These are phyloP conservation scores for Penicillium subrubescens DNA, from an alignment of 495 filamentous ascomycete genomes.

Conservation along the genomic window DNA sequence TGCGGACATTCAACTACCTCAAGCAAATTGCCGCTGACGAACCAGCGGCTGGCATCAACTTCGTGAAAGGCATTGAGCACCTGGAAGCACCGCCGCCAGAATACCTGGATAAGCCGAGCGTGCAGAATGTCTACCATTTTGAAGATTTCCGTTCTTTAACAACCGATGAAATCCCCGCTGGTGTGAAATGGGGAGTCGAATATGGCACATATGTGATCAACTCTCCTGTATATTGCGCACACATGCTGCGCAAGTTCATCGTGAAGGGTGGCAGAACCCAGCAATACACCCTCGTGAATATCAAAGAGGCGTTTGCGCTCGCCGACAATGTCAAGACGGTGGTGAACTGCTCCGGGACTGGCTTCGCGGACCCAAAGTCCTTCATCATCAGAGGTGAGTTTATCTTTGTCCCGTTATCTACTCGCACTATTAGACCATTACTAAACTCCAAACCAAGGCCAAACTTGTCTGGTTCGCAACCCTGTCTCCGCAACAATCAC, in stretches of 20 bases:
- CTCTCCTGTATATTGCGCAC: slow-evolving; percentile 61
- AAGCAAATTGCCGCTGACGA: slow-evolving; percentile 37
- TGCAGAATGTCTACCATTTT: slow-evolving; percentile 36
- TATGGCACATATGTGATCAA: slow-evolving; percentile 64
- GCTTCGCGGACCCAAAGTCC: slow-evolving; percentile 53
- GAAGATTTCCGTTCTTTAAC: slow-evolving; percentile 48
- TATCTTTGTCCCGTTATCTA: too few relatives aligned
- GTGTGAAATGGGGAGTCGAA: slow-evolving; percentile 55
- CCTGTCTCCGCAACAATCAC: slow-evolving; percentile 57
- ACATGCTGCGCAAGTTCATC: slow-evolving; percentile 55
- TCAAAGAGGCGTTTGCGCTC: slow-evolving; percentile 52
- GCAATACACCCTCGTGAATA: slow-evolving; percentile 44
- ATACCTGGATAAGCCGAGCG: slow-evolving; percentile 38
- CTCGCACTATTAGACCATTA: background rate
- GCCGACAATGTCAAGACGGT: slow-evolving; percentile 45
- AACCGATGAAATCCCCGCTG: slow-evolving; percentile 44
- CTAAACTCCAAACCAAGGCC: slow-evolving; percentile 22
- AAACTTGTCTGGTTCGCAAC: slow-evolving; percentile 51
- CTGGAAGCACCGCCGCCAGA: slow-evolving; percentile 52
- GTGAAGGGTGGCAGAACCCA: slow-evolving; percentile 50
- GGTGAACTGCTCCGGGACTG: slow-evolving; percentile 61
- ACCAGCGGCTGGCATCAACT: slow-evolving; percentile 55
- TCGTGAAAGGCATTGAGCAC: slow-evolving; percentile 59
- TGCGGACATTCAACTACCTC: slow-evolving; percentile 55
- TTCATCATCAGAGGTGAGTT: slow-evolving; percentile 57